Evolutionary conservation across 2,329 filamentous ascomycete genomes (phyloP).

Genomic region (Nemania diffusa): DNA sequence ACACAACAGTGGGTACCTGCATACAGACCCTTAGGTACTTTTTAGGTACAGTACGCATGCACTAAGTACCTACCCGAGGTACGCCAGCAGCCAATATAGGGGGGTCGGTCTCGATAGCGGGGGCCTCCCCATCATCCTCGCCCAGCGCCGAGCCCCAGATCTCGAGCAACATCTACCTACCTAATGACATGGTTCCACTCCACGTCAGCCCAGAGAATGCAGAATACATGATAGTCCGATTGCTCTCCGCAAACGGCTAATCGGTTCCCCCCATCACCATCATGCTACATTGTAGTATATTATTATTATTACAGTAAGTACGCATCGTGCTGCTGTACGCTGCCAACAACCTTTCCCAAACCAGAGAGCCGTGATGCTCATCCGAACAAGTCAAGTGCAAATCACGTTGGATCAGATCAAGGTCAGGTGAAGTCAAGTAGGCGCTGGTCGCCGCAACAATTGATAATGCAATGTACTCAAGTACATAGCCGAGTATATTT

Average conservation of each 20-base stretch:
- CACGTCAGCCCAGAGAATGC: background rate
- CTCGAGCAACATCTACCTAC: no score
- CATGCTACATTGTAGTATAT: no score
- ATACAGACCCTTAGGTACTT: background rate
- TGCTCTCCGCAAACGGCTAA: background rate
- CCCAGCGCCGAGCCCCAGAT: no score
- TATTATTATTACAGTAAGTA: background rate
- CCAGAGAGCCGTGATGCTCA: background rate
- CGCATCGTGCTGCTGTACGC: background rate
- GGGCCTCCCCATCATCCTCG: no score
- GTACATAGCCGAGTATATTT: background rate
- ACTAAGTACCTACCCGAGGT: background rate
- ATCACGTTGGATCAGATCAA: no score
- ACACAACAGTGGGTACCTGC: background rate
- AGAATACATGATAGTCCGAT: background rate
- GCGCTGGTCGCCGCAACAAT: background rate
- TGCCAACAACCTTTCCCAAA: background rate
- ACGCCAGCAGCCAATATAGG: no score
- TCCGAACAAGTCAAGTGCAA: no score
- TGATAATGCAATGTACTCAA: background rate
- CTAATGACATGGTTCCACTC: background rate
- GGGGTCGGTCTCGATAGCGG: background rate
- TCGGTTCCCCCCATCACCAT: no score
- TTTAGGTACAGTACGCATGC: no score
- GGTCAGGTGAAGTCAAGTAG: background rate